Evolutionary conservation across 2,329 filamentous ascomycete genomes (phyloP).

Genomic region (Ascochyta clinopodiicola): DNA sequence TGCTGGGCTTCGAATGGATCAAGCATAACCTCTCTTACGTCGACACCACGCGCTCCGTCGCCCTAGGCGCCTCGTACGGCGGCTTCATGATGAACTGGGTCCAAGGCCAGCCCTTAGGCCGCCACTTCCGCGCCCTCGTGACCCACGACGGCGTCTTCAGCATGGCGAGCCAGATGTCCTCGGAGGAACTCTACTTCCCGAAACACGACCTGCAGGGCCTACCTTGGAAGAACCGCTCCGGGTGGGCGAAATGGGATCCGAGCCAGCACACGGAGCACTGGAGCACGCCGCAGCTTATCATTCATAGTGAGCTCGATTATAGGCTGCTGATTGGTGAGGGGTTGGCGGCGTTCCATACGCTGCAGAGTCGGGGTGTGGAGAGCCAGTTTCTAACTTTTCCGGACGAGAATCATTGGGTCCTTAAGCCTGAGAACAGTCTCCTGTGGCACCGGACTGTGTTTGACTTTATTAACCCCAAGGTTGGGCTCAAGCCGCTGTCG

Average conservation of each 20-base stretch:
- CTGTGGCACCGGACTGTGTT: conserved; percentile 90
- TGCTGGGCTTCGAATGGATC: conserved; percentile 78
- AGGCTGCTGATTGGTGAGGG: conserved; percentile 85
- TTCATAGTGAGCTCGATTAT: conserved; percentile 92
- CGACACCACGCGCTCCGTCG: conserved; percentile 73
- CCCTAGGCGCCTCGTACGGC: conserved; percentile 67
- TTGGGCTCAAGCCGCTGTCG: conserved; percentile 53
- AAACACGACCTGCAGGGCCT: conserved; percentile 52
- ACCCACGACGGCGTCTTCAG: conserved; percentile 88
- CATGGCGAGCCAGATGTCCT: conserved; percentile 56
- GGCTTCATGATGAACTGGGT: conserved; percentile 74
- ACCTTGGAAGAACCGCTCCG: conserved; percentile 49
- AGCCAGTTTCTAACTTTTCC: conserved; percentile 83
- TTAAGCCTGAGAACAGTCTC: conserved; percentile 89
- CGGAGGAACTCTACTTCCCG: conserved; percentile 61
- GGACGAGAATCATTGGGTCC: conserved; percentile 81
- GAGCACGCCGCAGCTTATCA: conserved; percentile 86
- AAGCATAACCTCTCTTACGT: conserved; percentile 69
- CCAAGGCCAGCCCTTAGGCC: conserved; percentile 81
- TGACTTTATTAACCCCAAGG: conserved; percentile 72
- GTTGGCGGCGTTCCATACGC: conserved; percentile 81
- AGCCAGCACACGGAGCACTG: conserved; percentile 68
- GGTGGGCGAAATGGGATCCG: conserved; percentile 66
- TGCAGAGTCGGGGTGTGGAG: conserved; percentile 76
- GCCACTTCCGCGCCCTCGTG: conserved; percentile 85